These are phyloP conservation scores for Amaranthus cruentus DNA, from an alignment of 148 eudicot species.

Conservation along the genomic window DNA sequence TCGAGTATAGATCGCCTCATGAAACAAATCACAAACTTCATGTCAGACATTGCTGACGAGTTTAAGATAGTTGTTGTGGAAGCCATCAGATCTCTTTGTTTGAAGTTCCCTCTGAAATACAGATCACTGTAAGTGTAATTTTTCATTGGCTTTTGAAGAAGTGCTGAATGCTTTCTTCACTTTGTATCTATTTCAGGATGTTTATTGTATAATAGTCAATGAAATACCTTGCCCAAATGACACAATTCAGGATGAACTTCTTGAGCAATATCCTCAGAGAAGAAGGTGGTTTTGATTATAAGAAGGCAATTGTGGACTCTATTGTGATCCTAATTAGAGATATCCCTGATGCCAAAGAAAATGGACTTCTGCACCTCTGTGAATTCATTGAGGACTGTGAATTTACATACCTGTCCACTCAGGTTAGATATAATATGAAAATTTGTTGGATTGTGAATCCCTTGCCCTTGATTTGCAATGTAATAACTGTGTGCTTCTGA, in stretches of 20 bases:
- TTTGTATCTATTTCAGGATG: not conserved
- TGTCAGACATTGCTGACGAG: constrained; percentile 99
- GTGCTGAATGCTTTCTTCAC: not conserved
- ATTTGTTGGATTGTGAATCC: not conserved
- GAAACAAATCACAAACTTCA: constrained; percentile 97
- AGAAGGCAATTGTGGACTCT: constrained; percentile 95
- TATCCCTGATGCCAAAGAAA: constrained; percentile 98
- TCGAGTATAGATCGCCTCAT: constrained; percentile 95
- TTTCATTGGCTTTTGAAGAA: not conserved
- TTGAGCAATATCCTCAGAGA: constrained; percentile 94
- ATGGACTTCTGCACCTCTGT: constrained; percentile 92
- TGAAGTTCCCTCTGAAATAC: constrained; percentile 95
- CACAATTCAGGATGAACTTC: constrained; percentile 77
- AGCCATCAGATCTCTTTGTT: constrained; percentile 87
- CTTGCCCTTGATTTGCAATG: not conserved
- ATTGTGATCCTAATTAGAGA: constrained; percentile 93
- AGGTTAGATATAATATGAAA: constrained; percentile 34
- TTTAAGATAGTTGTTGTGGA: constrained; percentile 98
- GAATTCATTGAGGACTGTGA: constrained; percentile 99
- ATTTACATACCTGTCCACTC: constrained; percentile 95
- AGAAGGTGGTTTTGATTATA: constrained; percentile 99
- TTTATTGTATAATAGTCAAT: not conserved
- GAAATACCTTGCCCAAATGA: constrained; percentile 1
- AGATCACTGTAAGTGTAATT: constrained; percentile 72
- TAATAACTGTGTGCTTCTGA: constrained; percentile 4